Base-by-base conservation (phyloP, 768 basidiomycete species). In the Mycena alexandri region DNA sequence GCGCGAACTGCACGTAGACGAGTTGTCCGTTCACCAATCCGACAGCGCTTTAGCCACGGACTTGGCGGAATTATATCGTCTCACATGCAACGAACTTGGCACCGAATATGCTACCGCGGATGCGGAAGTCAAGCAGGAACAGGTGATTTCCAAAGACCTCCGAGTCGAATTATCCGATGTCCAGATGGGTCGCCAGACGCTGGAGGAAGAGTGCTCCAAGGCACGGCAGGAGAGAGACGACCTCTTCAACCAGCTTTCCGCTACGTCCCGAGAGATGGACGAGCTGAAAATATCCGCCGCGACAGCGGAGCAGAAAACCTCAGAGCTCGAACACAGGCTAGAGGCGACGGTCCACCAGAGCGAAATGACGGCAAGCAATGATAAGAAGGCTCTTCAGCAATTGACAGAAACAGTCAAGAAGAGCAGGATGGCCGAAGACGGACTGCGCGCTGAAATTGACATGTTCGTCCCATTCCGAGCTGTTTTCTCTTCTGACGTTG, bases 401-500 rank as follows among this genome's bases (percentile, higher is more conserved):
- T 76, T 92, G 42, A 83, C 84, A 0, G 75, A 75, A 17, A 81
- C 86, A 7, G 75, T 90, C 38, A 84, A 87, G 68, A 86, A 87
- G 78, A 82, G 79, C 67, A 85, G 88, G 70, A 84, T 85, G 68
- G 88, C 90, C 5, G 93, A 95, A 75, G 89, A 89, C 36, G 86
- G 84, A 5, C 81, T 96, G 59, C 83, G 87, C 38, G 84, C 84
- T 29, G 93, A 95, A 67, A 82, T 93, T 47, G 86, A 90, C 41
- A 81, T 83, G 94, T 94, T 70, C 61, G 89, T 85, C 24, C 17
- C 43, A 1, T 59, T 9, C 38, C 14, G 38, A 38, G 38, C 38
- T 14, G 38, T 57, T 41, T 61, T 38, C 41, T 33, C 38, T 48
- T 50, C 56, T 33, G 46, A 10, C 19, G 38, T 11, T 60, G 24